Evolutionary conservation across 1,284 basidiomycete species (phyloP).

Genomic region (Inonotus obliquus): DNA sequence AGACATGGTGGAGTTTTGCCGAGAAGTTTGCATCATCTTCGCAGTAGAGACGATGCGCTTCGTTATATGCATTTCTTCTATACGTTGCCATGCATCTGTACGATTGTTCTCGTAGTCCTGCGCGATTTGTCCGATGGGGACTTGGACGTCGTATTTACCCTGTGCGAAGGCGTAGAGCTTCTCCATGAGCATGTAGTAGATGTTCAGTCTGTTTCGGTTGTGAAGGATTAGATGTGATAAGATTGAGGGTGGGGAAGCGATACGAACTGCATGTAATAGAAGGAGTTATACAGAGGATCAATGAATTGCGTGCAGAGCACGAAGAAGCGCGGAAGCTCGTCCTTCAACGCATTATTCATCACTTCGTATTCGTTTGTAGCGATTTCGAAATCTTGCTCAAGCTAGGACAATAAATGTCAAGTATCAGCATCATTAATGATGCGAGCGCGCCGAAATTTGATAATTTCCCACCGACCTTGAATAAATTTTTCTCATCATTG

Average conservation of each 20-base stretch:
- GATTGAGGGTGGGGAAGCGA: not conserved
- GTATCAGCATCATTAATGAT: not conserved
- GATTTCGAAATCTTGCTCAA: constrained; percentile 97
- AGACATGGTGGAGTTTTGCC: constrained; percentile 5
- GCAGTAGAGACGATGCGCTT: constrained; percentile 76
- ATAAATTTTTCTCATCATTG: constrained; percentile 91
- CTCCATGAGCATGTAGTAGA: constrained; percentile 91
- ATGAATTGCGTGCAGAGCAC: constrained; percentile 85
- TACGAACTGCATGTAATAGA: constrained; percentile 98
- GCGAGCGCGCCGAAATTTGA: not conserved
- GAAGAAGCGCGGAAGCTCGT: constrained; percentile 91
- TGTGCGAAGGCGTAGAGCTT: constrained; percentile 88
- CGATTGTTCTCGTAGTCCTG: constrained; percentile 76
- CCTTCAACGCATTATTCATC: constrained; percentile 91
- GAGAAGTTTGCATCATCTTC: constrained; percentile 22
- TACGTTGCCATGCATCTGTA: constrained; percentile 70
- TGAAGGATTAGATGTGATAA: not conserved
- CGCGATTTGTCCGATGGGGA: constrained; percentile 69
- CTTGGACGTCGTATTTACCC: constrained; percentile 72
- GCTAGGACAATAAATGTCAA: constrained; percentile 30
- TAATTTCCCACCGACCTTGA: constrained; percentile 57
- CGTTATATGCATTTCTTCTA: constrained; percentile 75
- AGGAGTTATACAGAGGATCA: constrained; percentile 94
- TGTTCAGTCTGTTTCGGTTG: constrained; percentile 66
- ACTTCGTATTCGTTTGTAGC: constrained; percentile 96